Conservation (phyloP, 805 yeast species). For the Candida multigemmis region DNA sequence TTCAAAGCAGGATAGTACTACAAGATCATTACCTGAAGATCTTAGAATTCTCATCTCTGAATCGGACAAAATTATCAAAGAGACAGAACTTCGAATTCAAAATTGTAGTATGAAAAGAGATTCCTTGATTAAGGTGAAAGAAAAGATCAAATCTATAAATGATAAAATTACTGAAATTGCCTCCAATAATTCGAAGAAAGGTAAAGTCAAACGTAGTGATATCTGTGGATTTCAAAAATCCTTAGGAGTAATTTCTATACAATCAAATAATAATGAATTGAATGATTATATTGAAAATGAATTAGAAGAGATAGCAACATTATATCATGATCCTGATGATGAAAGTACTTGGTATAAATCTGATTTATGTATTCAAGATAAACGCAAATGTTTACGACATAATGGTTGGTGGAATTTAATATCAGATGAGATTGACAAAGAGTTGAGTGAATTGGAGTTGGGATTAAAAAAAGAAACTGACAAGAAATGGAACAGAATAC, state of each 20-base stretch:
- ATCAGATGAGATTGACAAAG: constrained; percentile 21
- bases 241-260: neutral
- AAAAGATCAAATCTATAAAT: constrained; percentile 25
- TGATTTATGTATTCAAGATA: constrained; percentile 40
- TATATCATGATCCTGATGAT: constrained; percentile 5
- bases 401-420: constrained; percentile 38
- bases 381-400: constrained; percentile 48
- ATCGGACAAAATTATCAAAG: constrained; percentile 6
- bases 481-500: too few relatives aligned
- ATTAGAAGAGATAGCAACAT: constrained; percentile 13
- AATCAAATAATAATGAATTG: constrained; percentile 1
- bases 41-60: constrained; percentile 11
- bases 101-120: constrained; percentile 6
- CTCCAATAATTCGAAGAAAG: too few relatives aligned
- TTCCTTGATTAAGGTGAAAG: constrained; percentile 22
- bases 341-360: constrained; percentile 8
- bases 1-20: too few relatives aligned
- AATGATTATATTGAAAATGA: constrained; percentile 1
- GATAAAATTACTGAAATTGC: constrained; percentile 18
- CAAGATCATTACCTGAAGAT: constrained; percentile 11
- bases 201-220: too few relatives aligned
- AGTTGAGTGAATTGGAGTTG: too few relatives aligned
- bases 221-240: too few relatives aligned
- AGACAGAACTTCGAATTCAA: constrained; percentile 6
- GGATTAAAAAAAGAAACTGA: too few relatives aligned